Base-by-base conservation (phyloP, 495 filamentous ascomycete species). In the Annulohypoxylon moriforme region DNA sequence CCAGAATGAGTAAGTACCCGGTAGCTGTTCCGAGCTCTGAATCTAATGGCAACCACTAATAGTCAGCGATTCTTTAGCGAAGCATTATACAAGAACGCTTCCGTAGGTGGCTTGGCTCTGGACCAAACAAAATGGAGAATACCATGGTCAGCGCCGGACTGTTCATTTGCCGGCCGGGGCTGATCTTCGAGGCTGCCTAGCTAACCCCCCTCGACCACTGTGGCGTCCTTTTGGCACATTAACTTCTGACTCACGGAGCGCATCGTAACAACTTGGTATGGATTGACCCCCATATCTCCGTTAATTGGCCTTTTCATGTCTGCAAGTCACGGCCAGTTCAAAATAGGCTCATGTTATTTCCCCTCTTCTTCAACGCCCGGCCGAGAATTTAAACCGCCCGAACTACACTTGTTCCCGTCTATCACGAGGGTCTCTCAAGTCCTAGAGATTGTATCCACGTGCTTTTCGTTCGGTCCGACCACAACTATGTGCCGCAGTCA, bases 371-470 rank as follows among this genome's bases (percentile, higher is more conserved):
- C 24, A 11, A 44, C 33, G 31, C 50, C 38, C 16, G 34, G 34
- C 24, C 27, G 24, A 52, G 9, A 22, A 25, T 57, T 34, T 29
- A 10, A 46, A 31, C 40, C 57, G 29, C 8, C 31, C 34, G 25
- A 59, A 13, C 11, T 29, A 24, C 24, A 24, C 4, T 50, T 31
- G 13, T 22, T 18, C n/a, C 18, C 40, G 57, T 42, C 34, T 27
- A 68, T 55, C 55, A 65, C 47, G 36, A 59, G 52, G 18, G 18
- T 46, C 36, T 59, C 2, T 13, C 9, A 44, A 64, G 58, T 33
- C 57, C 42, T 60, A 52, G 29, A 31, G 22, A 16, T 61, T n/a
- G 16, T 27, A 52, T 13, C 52, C 69, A 68, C 59, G 69, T 60
- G 63, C 47, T 29, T 25, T 29, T 53, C 14, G 16, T 16, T 44